Base-by-base conservation (phyloP, 2,329 filamentous ascomycete genomes). In the Stemphylium vesicarium region DNA sequence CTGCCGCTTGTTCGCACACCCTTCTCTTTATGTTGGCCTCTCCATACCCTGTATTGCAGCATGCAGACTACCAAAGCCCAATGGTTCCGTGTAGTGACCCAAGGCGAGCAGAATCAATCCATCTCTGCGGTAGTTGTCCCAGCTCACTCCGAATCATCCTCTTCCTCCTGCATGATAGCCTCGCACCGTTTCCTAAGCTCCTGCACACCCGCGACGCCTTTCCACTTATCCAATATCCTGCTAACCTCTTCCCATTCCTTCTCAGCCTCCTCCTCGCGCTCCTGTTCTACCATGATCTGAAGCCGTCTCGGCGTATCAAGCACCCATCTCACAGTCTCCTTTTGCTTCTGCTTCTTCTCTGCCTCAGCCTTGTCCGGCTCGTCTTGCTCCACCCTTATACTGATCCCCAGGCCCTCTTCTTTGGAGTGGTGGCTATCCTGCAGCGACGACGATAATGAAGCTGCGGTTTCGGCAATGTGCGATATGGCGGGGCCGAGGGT, bases 401-500 rank as follows among this genome's bases (percentile, higher is more conserved):
- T 58, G 32, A 68, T 68, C 4, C 70, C 68, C 18, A 73, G 11
- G 5, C 66, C 65, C 35, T 64, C 55, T 4, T 66, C 58, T 33
- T 60, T 66, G 4, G 56, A 51, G 15, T 63, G 62, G 35, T 67
- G 62, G 29, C 66, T 57, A 16, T 62, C 67, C 18, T 73, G 71
- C 61, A 79, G 65, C 1, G 74, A 72, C 4, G 69, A 73, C 3
- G 78, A 79, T 10, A 82, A 63, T 8, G 67, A 70, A 12, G 71
- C 68, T 1, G 80, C 80, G 1, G 87, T 87, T 35, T 82, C 82
- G 65, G 90, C 91, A 63, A 94, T 92, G 59, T 90, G 87, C 2
- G 85, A 84, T 44, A 94, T 89, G 33, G 89, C 89, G 2, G 87
- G 86, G 61, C 89, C 86, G 29, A 93, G 81, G 0, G 88, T 91